Conservation (phyloP, 805 yeast genomes). For the Ogataea neopini region DNA sequence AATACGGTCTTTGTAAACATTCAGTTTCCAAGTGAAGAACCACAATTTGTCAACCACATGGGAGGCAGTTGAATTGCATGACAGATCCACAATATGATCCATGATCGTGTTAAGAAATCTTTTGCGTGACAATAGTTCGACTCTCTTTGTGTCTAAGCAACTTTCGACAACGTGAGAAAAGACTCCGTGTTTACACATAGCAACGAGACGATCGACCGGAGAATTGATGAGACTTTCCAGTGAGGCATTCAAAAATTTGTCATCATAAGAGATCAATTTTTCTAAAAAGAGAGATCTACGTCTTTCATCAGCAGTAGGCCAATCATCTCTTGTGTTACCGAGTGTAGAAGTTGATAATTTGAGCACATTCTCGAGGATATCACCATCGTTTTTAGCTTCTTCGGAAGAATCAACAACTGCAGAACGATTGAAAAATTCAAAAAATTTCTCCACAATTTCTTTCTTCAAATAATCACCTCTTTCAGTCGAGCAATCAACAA, state of each 20-base stretch:
- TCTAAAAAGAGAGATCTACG: constrained; percentile 75
- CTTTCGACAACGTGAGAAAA: constrained; percentile 86
- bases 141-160: constrained; percentile 49
- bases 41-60: constrained; percentile 86
- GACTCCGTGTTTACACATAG: constrained; percentile 86
- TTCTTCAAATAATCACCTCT: constrained; percentile 60
- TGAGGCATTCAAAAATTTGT: constrained; percentile 54
- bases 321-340: constrained; percentile 80
- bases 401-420: constrained; percentile 38
- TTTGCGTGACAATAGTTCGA: constrained; percentile 52
- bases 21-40: constrained; percentile 73
- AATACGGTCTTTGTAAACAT: constrained; percentile 82
- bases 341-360: constrained; percentile 68
- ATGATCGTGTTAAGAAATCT: constrained; percentile 67
- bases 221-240: constrained; percentile 61
- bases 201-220: constrained; percentile 60
- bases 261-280: constrained; percentile 68
- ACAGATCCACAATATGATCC: constrained; percentile 52
- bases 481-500: constrained; percentile 64
- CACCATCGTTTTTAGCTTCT: not conserved
- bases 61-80: constrained; percentile 88
- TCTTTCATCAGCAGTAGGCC: constrained; percentile 92
- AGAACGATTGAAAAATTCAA: constrained; percentile 41
- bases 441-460: constrained; percentile 53
- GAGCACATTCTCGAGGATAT: constrained; percentile 63